These are phyloP conservation scores for Zea luxurians DNA, from an alignment of 176 grass and related monocot genomes.

Conservation along the genomic window DNA sequence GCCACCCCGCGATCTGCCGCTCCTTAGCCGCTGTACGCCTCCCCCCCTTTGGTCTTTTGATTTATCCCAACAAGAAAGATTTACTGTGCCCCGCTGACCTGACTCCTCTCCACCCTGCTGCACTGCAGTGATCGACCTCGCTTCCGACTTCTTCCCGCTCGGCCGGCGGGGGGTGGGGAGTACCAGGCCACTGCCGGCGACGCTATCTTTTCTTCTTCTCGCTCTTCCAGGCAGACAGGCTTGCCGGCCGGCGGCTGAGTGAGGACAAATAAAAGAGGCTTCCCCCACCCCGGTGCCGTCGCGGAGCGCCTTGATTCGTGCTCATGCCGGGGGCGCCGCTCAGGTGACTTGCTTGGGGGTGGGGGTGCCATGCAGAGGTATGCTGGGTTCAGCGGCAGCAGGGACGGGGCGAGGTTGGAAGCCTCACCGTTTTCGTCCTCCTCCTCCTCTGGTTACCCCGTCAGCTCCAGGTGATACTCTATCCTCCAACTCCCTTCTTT, in stretches of 20 bases:
- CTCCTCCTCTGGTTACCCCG: constrained; percentile 54
- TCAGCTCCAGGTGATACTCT: constrained; percentile 61
- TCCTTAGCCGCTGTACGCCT: background rate
- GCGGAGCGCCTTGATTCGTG: background rate
- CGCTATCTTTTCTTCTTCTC: background rate
- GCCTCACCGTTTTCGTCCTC: constrained; percentile 59
- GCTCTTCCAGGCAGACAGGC: background rate
- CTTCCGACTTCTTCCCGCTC: background rate
- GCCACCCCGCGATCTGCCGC: constrained; percentile 15
- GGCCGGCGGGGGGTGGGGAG: background rate
- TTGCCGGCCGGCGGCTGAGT: background rate
- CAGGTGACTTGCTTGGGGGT: constrained; percentile 47
- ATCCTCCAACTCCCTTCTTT: background rate
- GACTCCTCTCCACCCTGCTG: background rate
- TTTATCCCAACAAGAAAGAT: background rate
- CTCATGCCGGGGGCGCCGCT: constrained; percentile 48
- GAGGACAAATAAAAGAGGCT: background rate
- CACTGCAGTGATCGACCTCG: background rate
- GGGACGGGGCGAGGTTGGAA: constrained; percentile 58
- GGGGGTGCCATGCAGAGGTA: constrained; percentile 79
- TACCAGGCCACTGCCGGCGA: background rate
- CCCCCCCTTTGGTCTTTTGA: too few species aligned
- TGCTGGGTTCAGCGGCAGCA: constrained; percentile 51
- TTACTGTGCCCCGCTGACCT: background rate
- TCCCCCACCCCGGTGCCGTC: background rate